A percentile compares a stretch with the other conserved stretches of the same genome.
These are phyloP conservation scores for Trichoderma asperellum DNA, from an alignment of 2,329 filamentous ascomycete species.

Conservation along the genomic window DNA sequence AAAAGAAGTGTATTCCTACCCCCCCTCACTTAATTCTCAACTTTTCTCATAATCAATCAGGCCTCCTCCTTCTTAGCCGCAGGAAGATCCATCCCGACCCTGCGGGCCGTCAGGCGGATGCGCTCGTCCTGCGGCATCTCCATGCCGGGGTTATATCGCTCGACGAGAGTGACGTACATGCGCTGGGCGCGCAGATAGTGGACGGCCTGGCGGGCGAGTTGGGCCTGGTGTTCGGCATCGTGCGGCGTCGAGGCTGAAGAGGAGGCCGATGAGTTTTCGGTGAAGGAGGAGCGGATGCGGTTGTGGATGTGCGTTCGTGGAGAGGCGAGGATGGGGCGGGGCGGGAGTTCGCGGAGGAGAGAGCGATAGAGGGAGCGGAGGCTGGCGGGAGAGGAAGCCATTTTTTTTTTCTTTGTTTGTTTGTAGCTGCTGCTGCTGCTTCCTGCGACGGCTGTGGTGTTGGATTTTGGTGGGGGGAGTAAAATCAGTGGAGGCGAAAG, in stretches of 20 bases:
- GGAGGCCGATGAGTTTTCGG: conserved; percentile 35
- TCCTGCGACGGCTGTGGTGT: background rate
- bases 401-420: conserved; percentile 24
- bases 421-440: background rate
- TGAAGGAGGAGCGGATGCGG: conserved; percentile 41
- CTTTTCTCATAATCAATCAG: background rate
- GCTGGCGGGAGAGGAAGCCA: conserved; percentile 49
- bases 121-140: conserved; percentile 84
- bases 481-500: background rate
- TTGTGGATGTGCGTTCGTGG: conserved; percentile 58
- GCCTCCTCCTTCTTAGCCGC: background rate
- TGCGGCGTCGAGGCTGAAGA: conserved; percentile 49
- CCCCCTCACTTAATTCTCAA: background rate
- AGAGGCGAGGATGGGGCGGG: conserved; percentile 60
- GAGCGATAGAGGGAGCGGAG: conserved; percentile 83
- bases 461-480: background rate
- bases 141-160: conserved; percentile 94
- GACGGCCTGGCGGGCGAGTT: conserved; percentile 71
- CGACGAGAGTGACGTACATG: conserved; percentile 77
- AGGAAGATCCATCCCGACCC: conserved; percentile 90
- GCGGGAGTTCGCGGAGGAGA: conserved; percentile 85
- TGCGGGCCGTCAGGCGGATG: conserved; percentile 78
- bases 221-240: conserved; percentile 34
- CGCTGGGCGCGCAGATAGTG: conserved; percentile 85
- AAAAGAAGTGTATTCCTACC: background rate